phyloP scores from a whole-genome alignment of 805 yeast species.

The Brettanomyces bruxellensis region DNA sequence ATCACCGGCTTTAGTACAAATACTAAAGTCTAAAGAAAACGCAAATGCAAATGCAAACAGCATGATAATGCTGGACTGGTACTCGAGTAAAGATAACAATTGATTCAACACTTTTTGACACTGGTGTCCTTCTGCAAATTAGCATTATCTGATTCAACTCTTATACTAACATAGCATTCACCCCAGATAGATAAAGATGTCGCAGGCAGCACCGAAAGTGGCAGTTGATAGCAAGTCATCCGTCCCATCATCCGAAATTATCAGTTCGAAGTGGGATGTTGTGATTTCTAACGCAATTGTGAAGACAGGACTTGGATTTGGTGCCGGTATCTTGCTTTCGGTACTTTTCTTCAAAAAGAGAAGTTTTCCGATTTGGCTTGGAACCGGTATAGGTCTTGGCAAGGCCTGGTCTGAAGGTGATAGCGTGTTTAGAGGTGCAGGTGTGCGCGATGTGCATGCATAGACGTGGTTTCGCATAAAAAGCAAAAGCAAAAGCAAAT shows the following conservation, averaged over 20 bases:
- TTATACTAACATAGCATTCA: too few species aligned
- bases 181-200: background rate
- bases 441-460: conserved; percentile 66
- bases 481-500: too few species aligned
- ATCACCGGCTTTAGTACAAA: too few species aligned
- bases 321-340: conserved; percentile 91
- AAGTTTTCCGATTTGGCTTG: conserved; percentile 96
- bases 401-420: conserved; percentile 98
- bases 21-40: too few species aligned
- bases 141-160: too few species aligned
- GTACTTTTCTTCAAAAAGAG: conserved; percentile 87
- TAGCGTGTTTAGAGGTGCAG: conserved; percentile 84
- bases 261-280: conserved; percentile 69
- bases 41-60: too few species aligned
- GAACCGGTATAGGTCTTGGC: conserved; percentile 95
- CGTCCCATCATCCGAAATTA: conserved; percentile 19
- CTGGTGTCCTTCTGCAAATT: too few species aligned
- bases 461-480: conserved; percentile 17
- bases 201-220: background rate
- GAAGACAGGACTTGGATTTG: conserved; percentile 93
- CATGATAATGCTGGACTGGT: too few species aligned
- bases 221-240: background rate
- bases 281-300: conserved; percentile 90
- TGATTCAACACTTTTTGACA: too few species aligned
- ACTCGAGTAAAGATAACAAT: too few species aligned